These are phyloP conservation scores for Myochromella boudieri DNA, from an alignment of 768 basidiomycete genomes.

Conservation along the genomic window DNA sequence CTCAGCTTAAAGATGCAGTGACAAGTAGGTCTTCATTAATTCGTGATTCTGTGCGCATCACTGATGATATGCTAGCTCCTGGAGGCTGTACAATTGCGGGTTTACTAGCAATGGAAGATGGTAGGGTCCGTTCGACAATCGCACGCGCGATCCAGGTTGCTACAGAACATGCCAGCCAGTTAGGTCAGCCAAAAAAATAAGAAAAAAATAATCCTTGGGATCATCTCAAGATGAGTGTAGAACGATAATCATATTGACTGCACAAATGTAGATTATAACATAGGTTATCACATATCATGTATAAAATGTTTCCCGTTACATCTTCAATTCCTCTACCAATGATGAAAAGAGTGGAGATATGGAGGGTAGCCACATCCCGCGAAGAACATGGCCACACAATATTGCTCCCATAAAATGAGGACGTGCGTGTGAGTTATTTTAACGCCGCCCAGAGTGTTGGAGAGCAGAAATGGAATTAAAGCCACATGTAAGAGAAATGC, in stretches of 20 bases:
- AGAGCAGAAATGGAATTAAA: constrained; percentile 56
- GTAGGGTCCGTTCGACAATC: constrained; percentile 89
- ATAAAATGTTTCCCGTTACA: constrained; percentile 25
- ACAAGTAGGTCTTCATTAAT: constrained; percentile 67
- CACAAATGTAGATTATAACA: not conserved
- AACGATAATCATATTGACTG: too few species aligned
- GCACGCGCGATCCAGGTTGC: constrained; percentile 94
- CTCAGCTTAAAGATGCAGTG: constrained; percentile 95
- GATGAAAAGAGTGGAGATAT: constrained; percentile 33
- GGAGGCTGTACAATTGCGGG: constrained; percentile 99
- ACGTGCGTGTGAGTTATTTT: constrained; percentile 64
- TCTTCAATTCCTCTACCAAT: constrained; percentile 33
- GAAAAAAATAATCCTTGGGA: not conserved
- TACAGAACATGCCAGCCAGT: constrained; percentile 82
- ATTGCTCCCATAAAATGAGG: constrained; percentile 98
- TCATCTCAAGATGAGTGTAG: too few species aligned
- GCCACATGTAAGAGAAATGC: not conserved
- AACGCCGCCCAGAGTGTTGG: constrained; percentile 96
- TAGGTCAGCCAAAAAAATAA: constrained; percentile 71
- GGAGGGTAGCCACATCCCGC: constrained; percentile 28
- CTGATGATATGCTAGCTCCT: constrained; percentile 58
- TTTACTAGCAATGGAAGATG: constrained; percentile 92
- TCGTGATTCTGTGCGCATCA: not conserved
- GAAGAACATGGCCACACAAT: constrained; percentile 33
- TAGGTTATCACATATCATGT: not conserved